These are phyloP conservation scores for Rhodamnia rubescens DNA, from an alignment of 345 rosid genomes.

Conservation along the genomic window DNA sequence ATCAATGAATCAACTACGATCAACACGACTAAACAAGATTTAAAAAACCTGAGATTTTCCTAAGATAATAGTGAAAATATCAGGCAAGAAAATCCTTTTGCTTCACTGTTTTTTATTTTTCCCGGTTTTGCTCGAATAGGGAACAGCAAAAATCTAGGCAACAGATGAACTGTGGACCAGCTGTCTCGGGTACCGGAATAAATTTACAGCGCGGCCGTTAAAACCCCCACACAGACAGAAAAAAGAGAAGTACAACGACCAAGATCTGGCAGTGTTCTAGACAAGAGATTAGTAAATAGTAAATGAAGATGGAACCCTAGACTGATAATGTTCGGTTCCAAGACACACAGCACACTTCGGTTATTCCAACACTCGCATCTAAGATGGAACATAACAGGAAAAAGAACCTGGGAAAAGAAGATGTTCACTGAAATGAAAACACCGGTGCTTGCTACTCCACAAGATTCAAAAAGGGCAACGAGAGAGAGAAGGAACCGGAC, in stretches of 20 bases:
- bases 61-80: not conserved
- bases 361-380: not conserved
- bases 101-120: not conserved
- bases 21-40: not conserved
- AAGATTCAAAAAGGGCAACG: not conserved
- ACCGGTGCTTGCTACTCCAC: not conserved
- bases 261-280: not conserved
- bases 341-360: not conserved
- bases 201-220: not conserved
- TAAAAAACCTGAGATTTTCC: not conserved
- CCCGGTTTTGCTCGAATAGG: not conserved
- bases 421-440: not conserved
- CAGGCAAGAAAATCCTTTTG: not conserved
- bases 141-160: not conserved
- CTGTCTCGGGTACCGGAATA: not conserved
- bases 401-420: not conserved
- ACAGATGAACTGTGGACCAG: not conserved
- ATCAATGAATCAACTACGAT: not conserved
- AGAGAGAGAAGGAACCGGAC: not conserved
- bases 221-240: not conserved
- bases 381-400: not conserved
- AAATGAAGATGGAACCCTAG: not conserved
- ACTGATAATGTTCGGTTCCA: not conserved
- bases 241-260: not conserved
- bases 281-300: not conserved